Percentiles rank a stretch among this genome's conserved stretches.
Conservation (phyloP, 768 basidiomycete genomes). For the Harrya chromipes region DNA sequence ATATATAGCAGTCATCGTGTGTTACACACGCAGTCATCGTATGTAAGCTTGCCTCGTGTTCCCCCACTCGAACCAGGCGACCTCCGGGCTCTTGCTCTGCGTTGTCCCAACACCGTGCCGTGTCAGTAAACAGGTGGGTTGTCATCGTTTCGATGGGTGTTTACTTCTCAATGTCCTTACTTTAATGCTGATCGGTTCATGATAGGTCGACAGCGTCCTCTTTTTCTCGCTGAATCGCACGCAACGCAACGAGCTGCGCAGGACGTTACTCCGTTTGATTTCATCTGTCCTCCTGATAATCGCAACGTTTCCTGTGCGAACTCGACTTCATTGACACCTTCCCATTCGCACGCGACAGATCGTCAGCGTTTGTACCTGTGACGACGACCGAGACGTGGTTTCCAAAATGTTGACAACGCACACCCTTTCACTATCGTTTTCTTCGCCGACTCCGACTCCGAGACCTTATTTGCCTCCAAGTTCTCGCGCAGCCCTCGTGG, state of each 20-base stretch:
- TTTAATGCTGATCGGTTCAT: not conserved
- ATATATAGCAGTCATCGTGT: constrained; percentile 11
- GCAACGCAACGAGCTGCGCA: constrained; percentile 27
- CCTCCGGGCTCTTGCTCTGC: constrained; percentile 21
- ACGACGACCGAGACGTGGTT: constrained; percentile 1
- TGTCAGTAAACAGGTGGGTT: constrained; percentile 25
- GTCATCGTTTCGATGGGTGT: not conserved
- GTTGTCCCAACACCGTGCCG: constrained; percentile 22
- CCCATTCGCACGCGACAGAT: constrained; percentile 11
- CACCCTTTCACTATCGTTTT: constrained; percentile 1
- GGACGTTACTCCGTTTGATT: constrained; percentile 27
- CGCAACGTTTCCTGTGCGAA: constrained; percentile 17
- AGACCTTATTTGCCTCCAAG: not conserved
- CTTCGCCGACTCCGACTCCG: not conserved
- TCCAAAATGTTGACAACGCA: constrained; percentile 20
- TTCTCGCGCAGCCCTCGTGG: constrained; percentile 21
- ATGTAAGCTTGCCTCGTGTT: constrained; percentile 33
- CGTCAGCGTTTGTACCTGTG: constrained; percentile 5
- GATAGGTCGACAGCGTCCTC: constrained; percentile 1
- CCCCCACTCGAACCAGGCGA: constrained; percentile 23
- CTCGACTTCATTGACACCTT: constrained; percentile 3
- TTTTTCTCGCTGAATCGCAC: constrained; percentile 8
- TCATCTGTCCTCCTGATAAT: constrained; percentile 20
- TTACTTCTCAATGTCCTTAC: not conserved
- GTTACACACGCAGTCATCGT: constrained; percentile 8